Percentiles rank a stretch among this genome's conserved stretches.
phyloP scores from a whole-genome alignment of 805 yeast species.

The Myxozyma kluyveri region DNA sequence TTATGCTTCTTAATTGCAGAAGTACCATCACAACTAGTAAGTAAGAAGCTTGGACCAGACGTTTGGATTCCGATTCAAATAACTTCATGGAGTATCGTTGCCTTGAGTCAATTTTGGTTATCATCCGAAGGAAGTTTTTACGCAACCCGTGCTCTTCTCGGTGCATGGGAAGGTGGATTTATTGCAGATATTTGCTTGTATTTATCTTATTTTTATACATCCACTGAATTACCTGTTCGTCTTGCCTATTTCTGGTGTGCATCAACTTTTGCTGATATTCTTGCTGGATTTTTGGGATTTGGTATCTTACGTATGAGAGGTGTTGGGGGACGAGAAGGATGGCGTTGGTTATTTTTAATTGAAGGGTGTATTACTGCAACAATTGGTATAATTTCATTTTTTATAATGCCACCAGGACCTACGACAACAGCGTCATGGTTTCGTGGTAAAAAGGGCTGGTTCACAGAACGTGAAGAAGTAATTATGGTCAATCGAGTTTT shows the following conservation, averaged over 20 bases:
- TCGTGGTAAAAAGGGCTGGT: constrained; percentile 54
- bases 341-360: constrained; percentile 62
- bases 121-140: constrained; percentile 45
- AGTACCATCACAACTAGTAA: constrained; percentile 62
- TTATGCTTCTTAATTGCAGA: constrained; percentile 57
- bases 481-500: constrained; percentile 59
- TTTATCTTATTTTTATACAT: constrained; percentile 61
- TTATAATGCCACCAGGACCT: constrained; percentile 56
- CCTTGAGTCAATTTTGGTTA: constrained; percentile 50
- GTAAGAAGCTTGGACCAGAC: constrained; percentile 64
- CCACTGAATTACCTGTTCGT: constrained; percentile 55
- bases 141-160: constrained; percentile 52
- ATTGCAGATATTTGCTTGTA: constrained; percentile 59
- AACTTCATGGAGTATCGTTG: constrained; percentile 53
- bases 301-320: constrained; percentile 54
- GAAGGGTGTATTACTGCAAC: constrained; percentile 58
- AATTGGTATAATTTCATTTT: constrained; percentile 50
- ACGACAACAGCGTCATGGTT: constrained; percentile 52
- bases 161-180: constrained; percentile 60
- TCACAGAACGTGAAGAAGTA: constrained; percentile 53
- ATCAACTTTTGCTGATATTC: constrained; percentile 45
- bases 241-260: constrained; percentile 57
- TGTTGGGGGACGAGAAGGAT: constrained; percentile 45
- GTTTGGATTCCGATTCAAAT: constrained; percentile 60
- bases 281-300: constrained; percentile 47